Conservation (phyloP, 2,329 filamentous ascomycete species). For the Ceratocystis lukuohia region DNA sequence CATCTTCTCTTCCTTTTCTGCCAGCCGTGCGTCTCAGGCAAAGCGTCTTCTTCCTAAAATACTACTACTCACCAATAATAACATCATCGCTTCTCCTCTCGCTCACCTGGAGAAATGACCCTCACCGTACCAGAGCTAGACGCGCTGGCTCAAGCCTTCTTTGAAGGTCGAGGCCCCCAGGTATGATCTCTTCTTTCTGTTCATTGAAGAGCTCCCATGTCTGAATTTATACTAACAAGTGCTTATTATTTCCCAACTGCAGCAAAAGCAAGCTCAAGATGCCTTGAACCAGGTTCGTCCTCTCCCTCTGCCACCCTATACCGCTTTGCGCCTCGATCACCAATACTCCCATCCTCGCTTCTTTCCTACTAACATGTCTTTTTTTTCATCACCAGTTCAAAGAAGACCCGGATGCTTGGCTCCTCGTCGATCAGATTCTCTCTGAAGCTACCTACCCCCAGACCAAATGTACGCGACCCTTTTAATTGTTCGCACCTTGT, state of each 20-base stretch:
- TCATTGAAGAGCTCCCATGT: constrained; percentile 6
- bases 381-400: constrained; percentile 59
- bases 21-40: constrained; percentile 16
- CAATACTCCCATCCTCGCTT: neutral
- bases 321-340: constrained; percentile 11
- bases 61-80: constrained; percentile 3
- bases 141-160: constrained; percentile 90
- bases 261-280: constrained; percentile 95
- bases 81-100: neutral
- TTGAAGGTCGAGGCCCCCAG: constrained; percentile 88
- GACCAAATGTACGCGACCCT: constrained; percentile 67
- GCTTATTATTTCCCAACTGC: constrained; percentile 22
- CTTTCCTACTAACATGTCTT: constrained; percentile 10
- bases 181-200: constrained; percentile 38
- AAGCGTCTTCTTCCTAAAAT: constrained; percentile 13
- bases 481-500: neutral
- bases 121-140: constrained; percentile 86
- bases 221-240: constrained; percentile 12
- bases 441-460: constrained; percentile 85
- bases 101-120: constrained; percentile 39
- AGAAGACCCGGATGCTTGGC: constrained; percentile 95
- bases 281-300: constrained; percentile 73
- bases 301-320: constrained; percentile 19
- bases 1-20: constrained; percentile 20
- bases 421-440: constrained; percentile 92